These are phyloP conservation scores for Kluyveromyces wickerhamii DNA, from an alignment of 805 yeast genomes.

Conservation along the genomic window DNA sequence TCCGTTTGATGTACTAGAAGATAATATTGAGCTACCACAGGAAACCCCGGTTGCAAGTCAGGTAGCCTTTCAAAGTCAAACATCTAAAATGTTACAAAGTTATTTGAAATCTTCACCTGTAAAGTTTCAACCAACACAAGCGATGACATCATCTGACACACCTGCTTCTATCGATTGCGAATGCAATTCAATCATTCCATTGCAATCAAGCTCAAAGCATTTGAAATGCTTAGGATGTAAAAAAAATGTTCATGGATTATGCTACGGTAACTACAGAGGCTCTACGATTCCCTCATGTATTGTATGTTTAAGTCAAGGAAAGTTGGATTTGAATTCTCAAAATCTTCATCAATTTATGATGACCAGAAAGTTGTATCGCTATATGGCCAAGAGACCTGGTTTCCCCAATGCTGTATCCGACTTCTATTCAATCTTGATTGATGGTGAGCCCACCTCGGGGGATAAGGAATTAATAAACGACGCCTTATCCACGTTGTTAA, in stretches of 20 bases:
- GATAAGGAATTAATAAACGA: slow-evolving; percentile 5
- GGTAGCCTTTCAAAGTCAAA: slow-evolving; percentile 22
- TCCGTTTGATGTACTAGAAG: slow-evolving; percentile 22
- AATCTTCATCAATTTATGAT: slow-evolving; percentile 29
- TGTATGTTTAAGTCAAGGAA: slow-evolving; percentile 19
- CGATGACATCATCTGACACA: background rate
- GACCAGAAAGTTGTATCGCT: slow-evolving; percentile 30
- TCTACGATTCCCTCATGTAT: slow-evolving; percentile 19
- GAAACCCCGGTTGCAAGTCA: slow-evolving; percentile 7
- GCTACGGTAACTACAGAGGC: slow-evolving; percentile 27
- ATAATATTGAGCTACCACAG: slow-evolving; percentile 1
- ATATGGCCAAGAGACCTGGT: slow-evolving; percentile 15
- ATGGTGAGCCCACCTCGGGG: slow-evolving; percentile 4
- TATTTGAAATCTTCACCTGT: slow-evolving; percentile 22
- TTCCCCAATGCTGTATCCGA: slow-evolving; percentile 16
- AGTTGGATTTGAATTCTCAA: slow-evolving; percentile 13
- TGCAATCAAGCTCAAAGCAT: slow-evolving; percentile 8
- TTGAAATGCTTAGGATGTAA: slow-evolving; percentile 28
- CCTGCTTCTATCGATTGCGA: slow-evolving; percentile 24
- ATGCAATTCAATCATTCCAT: slow-evolving; percentile 17
- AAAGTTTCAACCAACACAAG: slow-evolving; percentile 27
- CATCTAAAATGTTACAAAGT: slow-evolving; percentile 26
- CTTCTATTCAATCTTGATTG: slow-evolving; percentile 9
- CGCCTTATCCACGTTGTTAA: slow-evolving; percentile 10
- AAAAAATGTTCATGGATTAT: slow-evolving; percentile 27